Evolutionary conservation across 768 basidiomycete species (phyloP), one percentile per base, ranked within the genome.

Genomic region (Tylopilus sp.): DNA sequence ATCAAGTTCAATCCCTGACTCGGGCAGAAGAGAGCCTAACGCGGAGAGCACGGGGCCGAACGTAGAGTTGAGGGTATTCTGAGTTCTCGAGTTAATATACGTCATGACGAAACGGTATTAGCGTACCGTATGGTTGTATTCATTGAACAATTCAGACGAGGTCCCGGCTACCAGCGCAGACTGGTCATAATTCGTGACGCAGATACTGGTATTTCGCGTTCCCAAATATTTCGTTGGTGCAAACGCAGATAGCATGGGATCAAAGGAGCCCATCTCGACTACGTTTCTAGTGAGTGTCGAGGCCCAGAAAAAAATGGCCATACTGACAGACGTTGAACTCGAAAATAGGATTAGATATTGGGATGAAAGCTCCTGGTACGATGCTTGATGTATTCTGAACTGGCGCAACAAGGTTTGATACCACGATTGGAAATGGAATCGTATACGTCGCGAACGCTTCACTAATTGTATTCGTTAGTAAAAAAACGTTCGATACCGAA

Each of bases 201-300:
- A 74, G 25, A 65, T 30, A 23, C 52, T 68, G 12, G 51, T 55
- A 38, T 71, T 73, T 7, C 48, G 62, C 21, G 69, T 69, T 1
- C 81, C 81, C 20, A 79, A 57, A 58, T 77, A 74, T 53, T 76
- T 70, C 30, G 74, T 65, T 0, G 73, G 70, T 6, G 72, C 71
- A 47, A 79, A 79, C 3, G 79, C 77, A 1, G 76, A 72, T 6
- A 75, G 60, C 38, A 69, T 69, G 46, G 73, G 65, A 48, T 77
- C 76, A 52, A 65, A 78, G 0, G 71, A 73, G 1, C 77, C 74
- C 58, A 68, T 69, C 51, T 74, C 73, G 47, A 61, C 73, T 75
- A 35, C 26, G n/a, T 20, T 15, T 6, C 12, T 10, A 2, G 43
- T 63, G 2, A 62, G 50, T 11, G 4, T 11, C 10, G 28, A 38